phyloP scores from a whole-genome alignment of 176 grass and related monocot genomes.

The Neostapfia colusana region DNA sequence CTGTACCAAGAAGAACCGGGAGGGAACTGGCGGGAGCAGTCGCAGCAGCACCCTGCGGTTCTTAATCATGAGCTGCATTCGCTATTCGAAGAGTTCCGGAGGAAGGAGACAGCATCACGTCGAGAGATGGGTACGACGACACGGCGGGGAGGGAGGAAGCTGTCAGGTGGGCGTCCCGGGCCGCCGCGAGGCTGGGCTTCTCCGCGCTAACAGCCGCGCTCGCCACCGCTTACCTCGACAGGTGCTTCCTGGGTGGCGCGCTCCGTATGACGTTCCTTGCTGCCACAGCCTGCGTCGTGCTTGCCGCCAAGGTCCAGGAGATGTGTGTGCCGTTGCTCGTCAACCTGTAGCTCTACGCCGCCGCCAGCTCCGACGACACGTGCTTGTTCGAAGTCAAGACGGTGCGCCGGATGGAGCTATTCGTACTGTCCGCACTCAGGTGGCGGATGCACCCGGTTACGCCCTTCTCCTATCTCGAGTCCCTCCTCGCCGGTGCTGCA shows the following conservation, averaged over 20 bases:
- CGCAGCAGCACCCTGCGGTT: conserved; percentile 10
- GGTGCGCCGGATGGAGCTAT: conserved; percentile 76
- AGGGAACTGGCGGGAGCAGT: background rate
- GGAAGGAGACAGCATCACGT: conserved; percentile 37
- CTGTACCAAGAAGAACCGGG: conserved; percentile 41
- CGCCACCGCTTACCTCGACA: conserved; percentile 65
- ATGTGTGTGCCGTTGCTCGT: background rate
- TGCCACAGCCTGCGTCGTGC: conserved; percentile 62
- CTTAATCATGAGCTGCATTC: conserved; percentile 39
- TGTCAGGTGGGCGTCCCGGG: conserved; percentile 50
- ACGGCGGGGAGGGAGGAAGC: conserved; percentile 44
- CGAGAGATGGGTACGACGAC: conserved; percentile 35
- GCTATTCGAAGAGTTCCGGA: conserved; percentile 42
- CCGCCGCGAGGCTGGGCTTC: conserved; percentile 53
- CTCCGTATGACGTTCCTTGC: conserved; percentile 73
- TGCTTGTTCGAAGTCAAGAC: conserved; percentile 71
- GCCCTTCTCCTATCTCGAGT: conserved; percentile 66
- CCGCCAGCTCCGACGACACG: background rate
- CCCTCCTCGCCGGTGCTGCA: conserved; percentile 32
- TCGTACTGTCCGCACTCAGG: conserved; percentile 64
- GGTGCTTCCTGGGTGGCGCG: conserved; percentile 60
- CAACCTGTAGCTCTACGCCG: conserved; percentile 58
- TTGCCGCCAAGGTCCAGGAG: conserved; percentile 54
- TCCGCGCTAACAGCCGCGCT: conserved; percentile 64
- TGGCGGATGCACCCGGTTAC: conserved; percentile 82